Evolutionary conservation across 345 rosid genomes (phyloP).

Genomic region (Mangifera indica): DNA sequence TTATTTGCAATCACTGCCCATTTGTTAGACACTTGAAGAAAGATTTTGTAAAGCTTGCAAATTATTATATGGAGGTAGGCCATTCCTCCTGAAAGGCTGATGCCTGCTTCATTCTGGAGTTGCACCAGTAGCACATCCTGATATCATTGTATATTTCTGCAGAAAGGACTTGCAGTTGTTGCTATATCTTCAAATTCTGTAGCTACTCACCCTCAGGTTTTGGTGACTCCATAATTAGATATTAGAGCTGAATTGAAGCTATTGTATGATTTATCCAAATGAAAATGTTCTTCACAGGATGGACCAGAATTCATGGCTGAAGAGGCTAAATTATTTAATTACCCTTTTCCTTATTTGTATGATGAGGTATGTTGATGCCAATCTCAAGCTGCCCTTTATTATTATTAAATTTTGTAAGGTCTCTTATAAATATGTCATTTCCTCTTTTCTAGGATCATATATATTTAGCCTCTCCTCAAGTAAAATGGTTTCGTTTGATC

Average conservation of each 20-base stretch:
- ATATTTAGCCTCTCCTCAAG: not conserved
- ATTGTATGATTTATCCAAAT: constrained; percentile 24
- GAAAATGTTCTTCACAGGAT: constrained; percentile 57
- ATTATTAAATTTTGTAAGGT: not conserved
- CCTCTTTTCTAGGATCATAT: not conserved
- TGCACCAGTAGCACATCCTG: constrained; percentile 3
- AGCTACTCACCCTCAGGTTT: constrained; percentile 85
- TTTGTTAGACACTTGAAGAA: constrained; percentile 92
- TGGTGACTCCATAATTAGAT: constrained; percentile 34
- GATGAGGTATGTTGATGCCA: constrained; percentile 55
- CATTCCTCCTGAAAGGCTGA: constrained; percentile 12
- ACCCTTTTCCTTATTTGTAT: constrained; percentile 83
- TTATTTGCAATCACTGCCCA: constrained; percentile 90
- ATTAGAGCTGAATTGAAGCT: constrained; percentile 26
- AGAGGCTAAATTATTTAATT: constrained; percentile 62
- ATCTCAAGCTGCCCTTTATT: not conserved
- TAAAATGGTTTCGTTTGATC: not conserved
- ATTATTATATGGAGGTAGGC: constrained; percentile 74
- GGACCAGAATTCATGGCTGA: constrained; percentile 91
- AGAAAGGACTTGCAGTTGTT: constrained; percentile 92
- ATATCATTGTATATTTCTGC: constrained; percentile 26
- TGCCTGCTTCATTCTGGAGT: constrained; percentile 10
- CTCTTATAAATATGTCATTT: not conserved
- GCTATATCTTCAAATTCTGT: constrained; percentile 88
- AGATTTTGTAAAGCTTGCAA: constrained; percentile 69